phyloP scores from a whole-genome alignment of 2,329 filamentous ascomycete species.

The Biscogniauxia mediterranea region DNA sequence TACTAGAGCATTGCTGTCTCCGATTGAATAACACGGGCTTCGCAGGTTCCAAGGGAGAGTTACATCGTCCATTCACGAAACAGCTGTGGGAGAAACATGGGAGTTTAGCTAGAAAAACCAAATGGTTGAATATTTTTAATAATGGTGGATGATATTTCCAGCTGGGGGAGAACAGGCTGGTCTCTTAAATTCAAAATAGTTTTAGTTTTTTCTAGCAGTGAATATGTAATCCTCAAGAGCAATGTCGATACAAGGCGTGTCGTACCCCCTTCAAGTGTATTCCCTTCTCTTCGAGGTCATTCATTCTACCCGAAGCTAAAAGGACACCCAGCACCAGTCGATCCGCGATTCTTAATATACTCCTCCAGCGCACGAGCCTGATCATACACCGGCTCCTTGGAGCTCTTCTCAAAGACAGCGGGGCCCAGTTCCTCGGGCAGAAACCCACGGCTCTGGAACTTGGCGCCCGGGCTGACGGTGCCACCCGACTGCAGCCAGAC shows the following conservation, averaged over 20 bases:
- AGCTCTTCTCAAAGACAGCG: constrained; percentile 16
- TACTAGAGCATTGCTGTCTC: no score
- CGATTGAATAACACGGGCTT: no score
- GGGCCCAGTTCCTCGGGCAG: constrained; percentile 25
- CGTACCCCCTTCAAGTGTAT: neutral
- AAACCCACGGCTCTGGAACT: constrained; percentile 18
- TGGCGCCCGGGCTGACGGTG: constrained; percentile 11
- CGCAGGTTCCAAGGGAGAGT: no score
- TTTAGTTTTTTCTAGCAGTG: no score
- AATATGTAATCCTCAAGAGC: neutral
- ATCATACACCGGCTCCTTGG: constrained; percentile 11
- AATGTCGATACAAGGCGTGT: neutral
- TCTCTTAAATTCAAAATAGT: no score
- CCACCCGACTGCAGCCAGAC: constrained; percentile 19
- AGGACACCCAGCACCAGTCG: constrained; percentile 19
- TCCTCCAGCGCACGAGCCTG: constrained; percentile 21
- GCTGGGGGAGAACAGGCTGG: no score
- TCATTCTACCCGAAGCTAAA: constrained; percentile 11
- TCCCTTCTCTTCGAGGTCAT: neutral
- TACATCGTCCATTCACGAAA: no score
- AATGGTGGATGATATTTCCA: no score
- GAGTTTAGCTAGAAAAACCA: no score
- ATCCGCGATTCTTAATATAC: constrained; percentile 8
- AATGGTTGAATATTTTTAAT: no score
- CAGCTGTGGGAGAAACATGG: no score